These are phyloP conservation scores for Acanthamoeba lenticulata DNA, from an alignment of 208 protist species.

Conservation along the genomic window DNA sequence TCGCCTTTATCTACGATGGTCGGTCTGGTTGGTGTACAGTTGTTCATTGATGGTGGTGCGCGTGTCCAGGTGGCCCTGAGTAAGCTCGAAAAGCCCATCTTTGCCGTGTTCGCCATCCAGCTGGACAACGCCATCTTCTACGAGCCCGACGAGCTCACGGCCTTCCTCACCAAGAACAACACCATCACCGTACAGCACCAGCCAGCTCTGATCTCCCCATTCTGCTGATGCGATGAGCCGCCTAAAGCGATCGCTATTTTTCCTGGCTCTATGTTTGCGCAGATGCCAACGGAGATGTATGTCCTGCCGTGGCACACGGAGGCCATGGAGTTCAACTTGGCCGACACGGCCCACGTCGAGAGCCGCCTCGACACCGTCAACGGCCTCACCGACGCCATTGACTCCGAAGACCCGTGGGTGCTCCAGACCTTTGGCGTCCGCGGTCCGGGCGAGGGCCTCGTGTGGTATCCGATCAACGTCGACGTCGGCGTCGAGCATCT, in stretches of 20 bases:
- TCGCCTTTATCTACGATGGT: background rate
- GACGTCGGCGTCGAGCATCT: background rate
- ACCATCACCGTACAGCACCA: background rate
- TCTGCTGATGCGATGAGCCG: background rate
- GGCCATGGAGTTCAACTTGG: slow-evolving; percentile 9
- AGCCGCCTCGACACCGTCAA: slow-evolving; percentile 1
- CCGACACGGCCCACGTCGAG: slow-evolving; percentile 30
- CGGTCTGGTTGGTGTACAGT: background rate
- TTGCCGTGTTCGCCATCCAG: slow-evolving; percentile 57
- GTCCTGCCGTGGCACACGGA: slow-evolving; percentile 52
- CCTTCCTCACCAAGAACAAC: slow-evolving; percentile 43
- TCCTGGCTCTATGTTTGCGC: background rate
- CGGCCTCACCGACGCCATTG: slow-evolving; percentile 12
- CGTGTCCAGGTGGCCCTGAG: background rate
- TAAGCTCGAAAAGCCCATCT: background rate
- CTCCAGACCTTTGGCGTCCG: slow-evolving; percentile 8
- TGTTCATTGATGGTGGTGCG: background rate
- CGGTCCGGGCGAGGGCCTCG: slow-evolving; percentile 50
- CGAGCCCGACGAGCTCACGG: background rate
- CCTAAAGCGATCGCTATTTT: background rate
- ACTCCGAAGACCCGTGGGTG: slow-evolving; percentile 40
- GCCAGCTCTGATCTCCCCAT: background rate
- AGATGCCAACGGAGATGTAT: background rate
- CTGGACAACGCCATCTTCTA: slow-evolving; percentile 22
- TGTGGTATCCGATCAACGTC: slow-evolving; percentile 45